A percentile compares a stretch with the other conserved stretches of the same genome.
Conservation (phyloP, 495 filamentous ascomycete species). For the Aspergillus asperescens region DNA sequence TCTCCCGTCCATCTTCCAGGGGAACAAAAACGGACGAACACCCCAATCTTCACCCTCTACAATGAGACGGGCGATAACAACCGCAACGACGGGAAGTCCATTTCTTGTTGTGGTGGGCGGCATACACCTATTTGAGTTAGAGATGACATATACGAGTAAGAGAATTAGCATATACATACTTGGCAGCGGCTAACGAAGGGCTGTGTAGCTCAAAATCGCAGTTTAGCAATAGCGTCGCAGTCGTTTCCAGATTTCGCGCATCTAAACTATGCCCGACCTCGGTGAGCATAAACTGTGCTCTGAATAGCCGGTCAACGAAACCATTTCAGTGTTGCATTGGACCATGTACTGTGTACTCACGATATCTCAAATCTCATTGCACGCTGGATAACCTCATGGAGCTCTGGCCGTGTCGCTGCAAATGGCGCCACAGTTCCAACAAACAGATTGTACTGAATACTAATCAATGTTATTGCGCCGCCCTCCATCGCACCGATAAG, state of each 20-base stretch:
- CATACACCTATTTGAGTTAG: constrained; percentile 25
- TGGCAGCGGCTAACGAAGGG: constrained; percentile 12
- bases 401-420: constrained; percentile 23
- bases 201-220: constrained; percentile 33
- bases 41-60: constrained; percentile 25
- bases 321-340: too few relatives aligned
- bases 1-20: constrained; percentile 24
- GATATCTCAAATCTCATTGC: constrained; percentile 27
- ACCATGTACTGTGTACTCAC: constrained; percentile 9
- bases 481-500: constrained; percentile 12
- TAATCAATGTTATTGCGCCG: constrained; percentile 21
- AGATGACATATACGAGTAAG: neutral
- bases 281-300: constrained; percentile 33
- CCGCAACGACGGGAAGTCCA: constrained; percentile 25
- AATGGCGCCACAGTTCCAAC: constrained; percentile 33
- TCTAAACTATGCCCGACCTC: constrained; percentile 37
- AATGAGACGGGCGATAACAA: constrained; percentile 34
- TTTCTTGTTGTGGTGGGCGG: constrained; percentile 27
- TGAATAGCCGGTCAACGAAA: neutral
- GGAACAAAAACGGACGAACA: constrained; percentile 33
- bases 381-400: constrained; percentile 22
- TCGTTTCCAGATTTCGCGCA: constrained; percentile 35
- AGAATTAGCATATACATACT: constrained; percentile 1
- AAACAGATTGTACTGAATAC: constrained; percentile 35
- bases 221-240: constrained; percentile 27